Conservation (phyloP, 768 basidiomycete genomes). For the Podaxis sp. region DNA sequence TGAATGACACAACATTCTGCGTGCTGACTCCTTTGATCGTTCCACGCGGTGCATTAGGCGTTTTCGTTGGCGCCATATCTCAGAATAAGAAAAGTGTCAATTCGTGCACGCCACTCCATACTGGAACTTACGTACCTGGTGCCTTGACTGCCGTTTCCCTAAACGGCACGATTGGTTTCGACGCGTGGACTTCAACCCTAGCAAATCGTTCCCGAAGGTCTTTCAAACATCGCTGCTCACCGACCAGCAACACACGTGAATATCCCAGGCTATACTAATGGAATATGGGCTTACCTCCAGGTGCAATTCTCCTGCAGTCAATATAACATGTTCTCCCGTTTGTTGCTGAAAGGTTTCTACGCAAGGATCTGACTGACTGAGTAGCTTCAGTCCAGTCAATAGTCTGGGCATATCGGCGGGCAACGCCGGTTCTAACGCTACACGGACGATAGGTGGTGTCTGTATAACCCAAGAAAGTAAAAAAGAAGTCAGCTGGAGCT, state of each 20-base stretch:
- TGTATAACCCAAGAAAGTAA: conserved; percentile 24
- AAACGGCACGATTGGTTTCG: conserved; percentile 96
- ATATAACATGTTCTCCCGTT: conserved; percentile 95
- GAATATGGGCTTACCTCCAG: conserved; percentile 65
- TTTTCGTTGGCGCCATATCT: conserved; percentile 91
- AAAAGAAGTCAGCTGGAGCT: background rate
- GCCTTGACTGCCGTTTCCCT: conserved; percentile 90
- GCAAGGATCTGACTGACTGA: conserved; percentile 95
- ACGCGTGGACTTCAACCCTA: conserved; percentile 87
- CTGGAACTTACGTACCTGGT: conserved; percentile 44
- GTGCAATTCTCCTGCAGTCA: conserved; percentile 95
- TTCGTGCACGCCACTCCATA: background rate
- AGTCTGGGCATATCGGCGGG: conserved; percentile 90
- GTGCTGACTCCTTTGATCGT: conserved; percentile 70
- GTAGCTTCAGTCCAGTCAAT: conserved; percentile 79
- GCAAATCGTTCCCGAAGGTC: conserved; percentile 97
- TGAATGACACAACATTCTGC: conserved; percentile 74
- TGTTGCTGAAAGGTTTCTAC: conserved; percentile 97
- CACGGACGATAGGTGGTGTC: conserved; percentile 90
- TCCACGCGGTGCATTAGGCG: conserved; percentile 66
- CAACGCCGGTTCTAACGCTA: conserved; percentile 84
- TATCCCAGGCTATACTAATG: background rate
- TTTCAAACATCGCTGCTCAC: conserved; percentile 82
- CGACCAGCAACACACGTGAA: conserved; percentile 5
- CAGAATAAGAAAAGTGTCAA: background rate